phyloP scores from a whole-genome alignment of 805 yeast genomes.

The Candida corydali region DNA sequence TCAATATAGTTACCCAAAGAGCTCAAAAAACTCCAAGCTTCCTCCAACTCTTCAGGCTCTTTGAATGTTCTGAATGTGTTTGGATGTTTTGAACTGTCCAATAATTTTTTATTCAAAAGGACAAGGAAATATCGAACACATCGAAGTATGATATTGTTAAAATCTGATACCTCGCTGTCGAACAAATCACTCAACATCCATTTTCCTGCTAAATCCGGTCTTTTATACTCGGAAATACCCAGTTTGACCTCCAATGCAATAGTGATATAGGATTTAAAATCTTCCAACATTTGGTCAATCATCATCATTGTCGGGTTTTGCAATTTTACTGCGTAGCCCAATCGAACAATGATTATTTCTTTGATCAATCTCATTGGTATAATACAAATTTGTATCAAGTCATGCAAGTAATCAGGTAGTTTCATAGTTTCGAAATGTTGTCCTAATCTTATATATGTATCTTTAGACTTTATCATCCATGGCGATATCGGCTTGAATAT shows the following conservation, averaged over 20 bases:
- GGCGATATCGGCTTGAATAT: slow-evolving; percentile 69
- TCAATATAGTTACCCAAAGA: slow-evolving; percentile 75
- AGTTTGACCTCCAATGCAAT: slow-evolving; percentile 73
- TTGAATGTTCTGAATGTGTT: slow-evolving; percentile 75
- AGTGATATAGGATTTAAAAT: slow-evolving; percentile 71
- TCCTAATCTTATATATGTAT: slow-evolving; percentile 60
- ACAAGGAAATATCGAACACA: slow-evolving; percentile 71
- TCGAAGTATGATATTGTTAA: slow-evolving; percentile 64
- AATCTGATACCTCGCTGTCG: slow-evolving; percentile 47
- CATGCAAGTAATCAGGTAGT: slow-evolving; percentile 67
- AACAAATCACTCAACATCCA: slow-evolving; percentile 70
- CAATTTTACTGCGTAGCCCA: slow-evolving; percentile 72
- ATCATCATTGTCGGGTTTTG: slow-evolving; percentile 89
- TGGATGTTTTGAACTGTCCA: slow-evolving; percentile 65
- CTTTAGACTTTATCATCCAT: slow-evolving; percentile 77
- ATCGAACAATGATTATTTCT: slow-evolving; percentile 70
- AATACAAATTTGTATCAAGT: slow-evolving; percentile 58
- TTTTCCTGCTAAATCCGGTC: slow-evolving; percentile 48
- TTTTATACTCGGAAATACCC: slow-evolving; percentile 57
- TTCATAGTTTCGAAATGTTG: slow-evolving; percentile 62
- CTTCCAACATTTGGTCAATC: slow-evolving; percentile 90
- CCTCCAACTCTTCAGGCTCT: slow-evolving; percentile 86
- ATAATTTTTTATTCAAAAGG: slow-evolving; percentile 68
- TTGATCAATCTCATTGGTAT: slow-evolving; percentile 79
- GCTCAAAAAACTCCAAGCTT: slow-evolving; percentile 73